Evolutionary conservation across 352 stramenopile genomes (phyloP).

Genomic region (Phytophthora tubulina): DNA sequence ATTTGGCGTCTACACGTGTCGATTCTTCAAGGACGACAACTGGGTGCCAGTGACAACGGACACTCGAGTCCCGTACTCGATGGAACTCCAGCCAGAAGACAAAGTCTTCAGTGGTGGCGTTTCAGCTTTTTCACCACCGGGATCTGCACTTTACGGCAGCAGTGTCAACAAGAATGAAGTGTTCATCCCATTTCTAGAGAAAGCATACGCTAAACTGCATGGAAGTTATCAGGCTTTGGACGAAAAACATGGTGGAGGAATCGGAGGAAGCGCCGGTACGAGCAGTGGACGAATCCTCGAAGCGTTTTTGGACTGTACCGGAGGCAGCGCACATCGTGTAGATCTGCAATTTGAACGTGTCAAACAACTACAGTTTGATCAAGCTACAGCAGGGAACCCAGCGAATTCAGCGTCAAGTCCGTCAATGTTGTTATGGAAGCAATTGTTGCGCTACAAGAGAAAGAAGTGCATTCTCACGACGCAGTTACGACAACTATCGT

Average conservation of each 20-base stretch:
- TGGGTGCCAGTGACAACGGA: constrained; percentile 92
- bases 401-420: constrained; percentile 37
- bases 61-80: constrained; percentile 81
- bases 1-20: constrained; percentile 92
- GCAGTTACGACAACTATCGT: constrained; percentile 76
- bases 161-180: constrained; percentile 87
- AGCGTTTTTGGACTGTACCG: constrained; percentile 90
- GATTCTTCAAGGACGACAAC: constrained; percentile 92
- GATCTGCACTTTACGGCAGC: constrained; percentile 74
- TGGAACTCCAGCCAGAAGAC: constrained; percentile 57
- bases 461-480: constrained; percentile 73
- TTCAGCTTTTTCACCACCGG: constrained; percentile 41
- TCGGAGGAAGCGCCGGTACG: constrained; percentile 43
- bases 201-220: constrained; percentile 92
- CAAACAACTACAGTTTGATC: constrained; percentile 40
- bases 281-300: constrained; percentile 80
- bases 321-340: constrained; percentile 81
- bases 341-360: constrained; percentile 67
- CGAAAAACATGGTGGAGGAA: constrained; percentile 47
- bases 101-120: constrained; percentile 20
- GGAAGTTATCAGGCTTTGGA: constrained; percentile 73
- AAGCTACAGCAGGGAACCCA: constrained; percentile 29
- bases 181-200: constrained; percentile 90
- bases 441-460: constrained; percentile 65
- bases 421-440: constrained; percentile 66